These are phyloP conservation scores for Naganishia liquefaciens DNA, from an alignment of 1,284 basidiomycete genomes.

Conservation along the genomic window DNA sequence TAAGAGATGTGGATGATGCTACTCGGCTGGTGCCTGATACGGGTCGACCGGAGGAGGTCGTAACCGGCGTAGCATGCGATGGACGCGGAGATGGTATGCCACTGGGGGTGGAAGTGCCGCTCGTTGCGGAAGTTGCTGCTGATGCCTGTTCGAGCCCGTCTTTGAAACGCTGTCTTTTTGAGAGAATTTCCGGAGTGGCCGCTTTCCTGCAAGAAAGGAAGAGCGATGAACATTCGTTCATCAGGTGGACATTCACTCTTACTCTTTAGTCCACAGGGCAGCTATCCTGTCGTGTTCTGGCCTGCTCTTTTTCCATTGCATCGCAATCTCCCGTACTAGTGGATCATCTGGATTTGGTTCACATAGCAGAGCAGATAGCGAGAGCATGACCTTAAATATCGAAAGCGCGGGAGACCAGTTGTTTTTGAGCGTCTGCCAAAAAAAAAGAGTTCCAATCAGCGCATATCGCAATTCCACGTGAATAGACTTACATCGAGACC, in stretches of 20 bases:
- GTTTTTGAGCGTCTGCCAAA: constrained; percentile 79
- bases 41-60: constrained; percentile 26
- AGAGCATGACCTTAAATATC: constrained; percentile 85
- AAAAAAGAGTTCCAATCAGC: constrained; percentile 54
- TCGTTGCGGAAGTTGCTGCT: not conserved
- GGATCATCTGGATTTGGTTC: constrained; percentile 77
- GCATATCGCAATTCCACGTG: not conserved
- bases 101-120: not conserved
- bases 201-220: constrained; percentile 19
- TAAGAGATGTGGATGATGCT: constrained; percentile 26
- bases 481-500: constrained; percentile 48
- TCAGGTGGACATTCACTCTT: constrained; percentile 49
- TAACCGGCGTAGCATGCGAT: constrained; percentile 18
- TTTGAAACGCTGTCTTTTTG: constrained; percentile 22
- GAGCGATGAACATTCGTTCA: too few relatives aligned
- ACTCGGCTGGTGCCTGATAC: constrained; percentile 27
- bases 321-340: constrained; percentile 59
- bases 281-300: constrained; percentile 88
- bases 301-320: constrained; percentile 87
- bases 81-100: constrained; percentile 16
- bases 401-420: constrained; percentile 90
- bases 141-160: constrained; percentile 15
- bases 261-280: constrained; percentile 93
- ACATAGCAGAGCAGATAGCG: constrained; percentile 79
- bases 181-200: constrained; percentile 11